Evolutionary conservation across 139 green algal species (phyloP), one percentile per base, ranked within the genome.

Genomic region (Dunaliella primolecta): DNA sequence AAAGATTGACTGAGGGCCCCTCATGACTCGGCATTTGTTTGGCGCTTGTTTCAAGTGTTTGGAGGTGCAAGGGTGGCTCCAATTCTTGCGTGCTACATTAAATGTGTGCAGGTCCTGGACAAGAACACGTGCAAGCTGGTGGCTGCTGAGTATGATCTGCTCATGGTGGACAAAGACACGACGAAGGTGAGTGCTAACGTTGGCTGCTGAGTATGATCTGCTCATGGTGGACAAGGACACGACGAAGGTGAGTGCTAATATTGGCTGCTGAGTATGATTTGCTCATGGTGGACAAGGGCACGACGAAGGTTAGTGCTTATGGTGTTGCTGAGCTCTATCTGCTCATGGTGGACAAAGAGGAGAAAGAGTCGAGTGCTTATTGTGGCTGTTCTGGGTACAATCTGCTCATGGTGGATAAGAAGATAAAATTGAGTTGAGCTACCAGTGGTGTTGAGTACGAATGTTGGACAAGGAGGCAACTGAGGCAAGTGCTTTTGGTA

Each of bases 311-410:
- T 20, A 23, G 56, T 72, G 56, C 56, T 20, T n/a, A 23, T 23
- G 23, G 20, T n/a, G 20, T 23, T n/a, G 56, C 56, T n/a, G 56
- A 23, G 56, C 20, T n/a, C 20, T 95, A 91, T 11, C 87, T 97
- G 76, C 82, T 88, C 75, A 87, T 91, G 75, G 81, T 94, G 57
- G 89, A 95, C 78, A 89, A n/a, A n/a, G n/a, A n/a, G n/a, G n/a
- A n/a, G n/a, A n/a, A n/a, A n/a, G n/a, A n/a, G n/a, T n/a, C n/a
- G n/a, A n/a, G n/a, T n/a, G n/a, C n/a, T n/a, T n/a, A n/a, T n/a
- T n/a, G 94, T 98, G 36, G 95, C 91, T 2, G 86, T n/a, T n/a
- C 87, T 32, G 93, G 95, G 85, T 96, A 92, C 78, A 95, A 91
- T 11, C 86, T 97, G 77, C 83, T 89, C 71, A 87, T 91, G 76